A percentile compares a stretch with the other conserved stretches of the same genome.
Conservation (phyloP, 2,329 filamentous ascomycete species). For the Gaeumannomyces sp. region DNA sequence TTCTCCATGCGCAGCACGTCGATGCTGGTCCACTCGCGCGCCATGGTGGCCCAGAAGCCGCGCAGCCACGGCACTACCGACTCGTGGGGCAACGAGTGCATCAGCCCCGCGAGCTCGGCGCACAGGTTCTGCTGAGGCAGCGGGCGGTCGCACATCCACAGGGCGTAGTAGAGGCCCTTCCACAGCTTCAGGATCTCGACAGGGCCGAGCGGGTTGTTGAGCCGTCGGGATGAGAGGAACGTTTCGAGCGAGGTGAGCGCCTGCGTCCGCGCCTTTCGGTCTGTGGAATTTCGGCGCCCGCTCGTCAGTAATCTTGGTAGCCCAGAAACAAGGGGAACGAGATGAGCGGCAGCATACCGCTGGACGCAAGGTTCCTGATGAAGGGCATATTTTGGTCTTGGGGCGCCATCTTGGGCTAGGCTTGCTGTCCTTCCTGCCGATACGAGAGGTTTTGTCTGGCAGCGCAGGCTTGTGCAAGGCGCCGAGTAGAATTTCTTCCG, state of each 20-base stretch:
- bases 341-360: conserved; percentile 50
- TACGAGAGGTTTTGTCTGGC: background rate
- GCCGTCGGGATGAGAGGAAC: conserved; percentile 61
- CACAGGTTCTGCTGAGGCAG: conserved; percentile 81
- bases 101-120: conserved; percentile 65
- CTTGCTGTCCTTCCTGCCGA: background rate
- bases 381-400: conserved; percentile 58
- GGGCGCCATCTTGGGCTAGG: conserved; percentile 27
- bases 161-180: conserved; percentile 89
- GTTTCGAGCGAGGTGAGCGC: conserved; percentile 70
- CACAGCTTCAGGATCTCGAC: conserved; percentile 81
- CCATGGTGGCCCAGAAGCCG: conserved; percentile 67
- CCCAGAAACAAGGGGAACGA: background rate
- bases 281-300: conserved; percentile 35
- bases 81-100: conserved; percentile 48
- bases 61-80: conserved; percentile 44
- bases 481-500: background rate
- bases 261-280: conserved; percentile 70
- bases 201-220: conserved; percentile 48
- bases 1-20: conserved; percentile 84
- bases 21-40: conserved; percentile 62
- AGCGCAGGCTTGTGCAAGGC: background rate
- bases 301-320: background rate
- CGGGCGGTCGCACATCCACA: conserved; percentile 91
- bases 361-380: conserved; percentile 75